Conservation (phyloP, 108 stramenopile genomes). For the Conticribra weissflogii region DNA sequence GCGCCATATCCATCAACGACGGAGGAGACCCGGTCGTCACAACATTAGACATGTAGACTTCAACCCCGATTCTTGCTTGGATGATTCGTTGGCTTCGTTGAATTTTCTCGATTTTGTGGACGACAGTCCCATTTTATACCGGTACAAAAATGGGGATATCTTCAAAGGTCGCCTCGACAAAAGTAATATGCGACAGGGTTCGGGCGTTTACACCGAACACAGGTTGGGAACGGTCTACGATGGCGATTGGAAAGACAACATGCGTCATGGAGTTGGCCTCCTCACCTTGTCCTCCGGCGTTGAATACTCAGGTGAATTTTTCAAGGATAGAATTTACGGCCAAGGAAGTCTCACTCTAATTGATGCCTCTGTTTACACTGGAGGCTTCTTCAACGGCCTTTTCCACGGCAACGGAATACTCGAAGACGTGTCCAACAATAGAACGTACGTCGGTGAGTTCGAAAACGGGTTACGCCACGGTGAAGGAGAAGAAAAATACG, state of each 20-base stretch:
- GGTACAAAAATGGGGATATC: slow-evolving; percentile 37
- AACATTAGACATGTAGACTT: background rate
- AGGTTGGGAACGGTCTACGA: slow-evolving; percentile 35
- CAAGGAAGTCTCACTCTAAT: slow-evolving; percentile 35
- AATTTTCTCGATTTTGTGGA: slow-evolving; percentile 12
- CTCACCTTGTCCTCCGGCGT: slow-evolving; percentile 37
- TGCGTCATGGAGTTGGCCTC: slow-evolving; percentile 41
- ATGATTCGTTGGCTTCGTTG: slow-evolving; percentile 18
- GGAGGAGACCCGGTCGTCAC: background rate
- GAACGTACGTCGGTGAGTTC: slow-evolving; percentile 35
- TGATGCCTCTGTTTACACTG: slow-evolving; percentile 33
- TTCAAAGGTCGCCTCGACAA: slow-evolving; percentile 36
- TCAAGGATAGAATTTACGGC: slow-evolving; percentile 36
- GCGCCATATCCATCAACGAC: background rate
- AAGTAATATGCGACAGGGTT: slow-evolving; percentile 28
- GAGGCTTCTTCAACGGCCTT: slow-evolving; percentile 28
- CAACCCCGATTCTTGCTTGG: background rate
- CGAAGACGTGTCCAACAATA: slow-evolving; percentile 13
- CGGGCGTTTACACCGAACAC: slow-evolving; percentile 35
- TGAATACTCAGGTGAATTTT: slow-evolving; percentile 46
- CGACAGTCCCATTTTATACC: slow-evolving; percentile 18
- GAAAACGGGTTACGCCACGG: slow-evolving; percentile 39
- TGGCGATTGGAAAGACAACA: slow-evolving; percentile 44
- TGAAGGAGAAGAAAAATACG: slow-evolving; percentile 39
- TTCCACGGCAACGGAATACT: slow-evolving; percentile 42